Conservation (phyloP, 2,329 filamentous ascomycete species). For the Alternaria angustiovoidea region DNA sequence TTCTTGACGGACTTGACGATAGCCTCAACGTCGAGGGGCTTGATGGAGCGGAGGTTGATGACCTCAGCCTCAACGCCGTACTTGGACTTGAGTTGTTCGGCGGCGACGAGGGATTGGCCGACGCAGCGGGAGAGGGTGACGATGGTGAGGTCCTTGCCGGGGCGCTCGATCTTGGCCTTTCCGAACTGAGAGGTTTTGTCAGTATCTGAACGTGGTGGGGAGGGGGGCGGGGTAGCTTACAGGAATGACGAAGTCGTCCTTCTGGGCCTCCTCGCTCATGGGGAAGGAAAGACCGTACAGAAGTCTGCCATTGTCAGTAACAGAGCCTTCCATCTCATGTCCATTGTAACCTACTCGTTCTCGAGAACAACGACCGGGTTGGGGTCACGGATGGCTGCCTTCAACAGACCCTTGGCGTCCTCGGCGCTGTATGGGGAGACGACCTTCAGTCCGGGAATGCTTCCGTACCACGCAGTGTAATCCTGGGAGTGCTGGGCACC, state of each 20-base stretch:
- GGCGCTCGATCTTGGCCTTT: constrained; percentile 98
- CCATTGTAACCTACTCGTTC: constrained; percentile 55
- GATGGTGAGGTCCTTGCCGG: constrained; percentile 94
- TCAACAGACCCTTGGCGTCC: constrained; percentile 97
- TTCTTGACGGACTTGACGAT: constrained; percentile 99
- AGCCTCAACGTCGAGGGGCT: constrained; percentile 93
- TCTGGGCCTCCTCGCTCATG: constrained; percentile 96
- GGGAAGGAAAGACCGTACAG: constrained; percentile 95
- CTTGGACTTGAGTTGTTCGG: constrained; percentile 91
- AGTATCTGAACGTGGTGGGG: constrained; percentile 7
- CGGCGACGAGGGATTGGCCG: constrained; percentile 86
- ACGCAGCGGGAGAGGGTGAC: constrained; percentile 95
- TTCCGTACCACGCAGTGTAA: constrained; percentile 98
- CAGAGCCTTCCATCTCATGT: not conserved
- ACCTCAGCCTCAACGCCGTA: constrained; percentile 97
- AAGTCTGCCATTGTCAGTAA: constrained; percentile 58
- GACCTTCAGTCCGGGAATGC: constrained; percentile 96
- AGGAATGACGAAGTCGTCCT: constrained; percentile 94
- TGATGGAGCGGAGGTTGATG: constrained; percentile 96
- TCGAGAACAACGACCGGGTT: constrained; percentile 84
- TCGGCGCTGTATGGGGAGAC: constrained; percentile 95
- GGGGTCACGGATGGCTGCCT: constrained; percentile 96
- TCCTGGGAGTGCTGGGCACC: constrained; percentile 98
- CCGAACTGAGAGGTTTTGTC: constrained; percentile 67
- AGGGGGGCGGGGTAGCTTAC: constrained; percentile 43